These are phyloP conservation scores for Acer campestre DNA, from an alignment of 345 rosid genomes.

Conservation along the genomic window DNA sequence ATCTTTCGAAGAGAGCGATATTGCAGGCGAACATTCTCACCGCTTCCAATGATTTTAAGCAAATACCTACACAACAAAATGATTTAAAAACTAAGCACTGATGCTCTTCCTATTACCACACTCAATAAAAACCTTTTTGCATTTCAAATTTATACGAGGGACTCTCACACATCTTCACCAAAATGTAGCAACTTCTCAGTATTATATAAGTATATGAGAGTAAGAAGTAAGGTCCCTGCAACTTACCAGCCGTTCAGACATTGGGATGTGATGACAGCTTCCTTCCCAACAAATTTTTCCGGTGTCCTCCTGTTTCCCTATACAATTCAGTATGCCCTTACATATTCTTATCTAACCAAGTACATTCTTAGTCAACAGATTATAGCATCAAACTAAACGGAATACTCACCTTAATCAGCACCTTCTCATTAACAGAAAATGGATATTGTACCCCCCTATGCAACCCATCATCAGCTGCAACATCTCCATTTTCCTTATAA, in stretches of 20 bases:
- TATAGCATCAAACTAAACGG: not conserved
- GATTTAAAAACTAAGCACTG: not conserved
- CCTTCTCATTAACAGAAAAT: conserved; percentile 91
- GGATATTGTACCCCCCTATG: conserved; percentile 87
- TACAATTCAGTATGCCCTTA: conserved; percentile 26
- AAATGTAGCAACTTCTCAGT: not conserved
- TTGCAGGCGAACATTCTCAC: conserved; percentile 89
- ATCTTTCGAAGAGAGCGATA: conserved; percentile 88
- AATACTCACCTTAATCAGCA: conserved; percentile 74
- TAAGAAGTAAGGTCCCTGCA: not conserved
- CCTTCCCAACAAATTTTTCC: conserved; percentile 95
- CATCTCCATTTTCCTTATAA: conserved; percentile 77
- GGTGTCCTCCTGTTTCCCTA: conserved; percentile 98
- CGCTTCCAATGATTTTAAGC: conserved; percentile 75
- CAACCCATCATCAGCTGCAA: conserved; percentile 60
- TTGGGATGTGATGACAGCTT: conserved; percentile 93
- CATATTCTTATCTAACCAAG: conserved; percentile 15
- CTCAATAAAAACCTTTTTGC: not conserved
- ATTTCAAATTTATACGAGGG: not conserved
- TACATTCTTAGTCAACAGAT: not conserved
- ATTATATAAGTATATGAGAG: not conserved
- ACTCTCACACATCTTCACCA: not conserved
- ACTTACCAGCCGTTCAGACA: conserved; percentile 99
- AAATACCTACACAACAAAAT: conserved; percentile 60
- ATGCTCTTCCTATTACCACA: not conserved